Evolutionary conservation across 2,329 filamentous ascomycete species (phyloP), one percentile per base, ranked within the genome.

Genomic region (Epichloe bromicola): DNA sequence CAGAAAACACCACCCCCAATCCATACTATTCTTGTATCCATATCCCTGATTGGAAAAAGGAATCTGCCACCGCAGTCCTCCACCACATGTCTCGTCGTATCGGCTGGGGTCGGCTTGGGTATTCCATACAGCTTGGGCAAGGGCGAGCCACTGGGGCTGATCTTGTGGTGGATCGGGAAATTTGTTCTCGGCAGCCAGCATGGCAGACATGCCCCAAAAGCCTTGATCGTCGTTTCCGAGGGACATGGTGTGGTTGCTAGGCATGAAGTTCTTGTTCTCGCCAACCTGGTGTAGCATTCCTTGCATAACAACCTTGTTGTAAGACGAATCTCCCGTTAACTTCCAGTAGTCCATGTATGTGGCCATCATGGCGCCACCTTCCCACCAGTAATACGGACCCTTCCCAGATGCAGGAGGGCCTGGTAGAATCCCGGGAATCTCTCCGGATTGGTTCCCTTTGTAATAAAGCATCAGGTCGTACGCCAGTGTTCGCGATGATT

Each of bases 61-160:
- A 53, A 91, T 85, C 69, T 93, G 86, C 85, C 85, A 88, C 59
- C 85, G 74, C 58, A 90, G 61, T 10, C 86, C 86, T 56, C 86
- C 86, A 20, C 73, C 71, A 59, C 86, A 90, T 2, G 72, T 73
- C 0, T 72, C 63, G 5, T 74, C 76, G 60, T 88, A 83, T 70
- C 86, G 85, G 42, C 83, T 74, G 12, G 73, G 68, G 44, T 67
- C 58, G 1, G 76, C 79, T 53, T 76, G 73, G 1, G 79, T 79
- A 56, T 85, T 81, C 61, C 78, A 90, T 4, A 86, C 83, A 42
- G 80, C 82, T 63, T 86, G 79, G 0, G 80, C 83, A 4, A 88
- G 72, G 1, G 81, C 74, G 14, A 84, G 67, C 76, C 81, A 85
- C 56, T 80, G 70, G 0, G 79, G 73, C 55, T 78, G 59, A 49